Evolutionary conservation across 2,329 filamentous ascomycete genomes (phyloP).

Genomic region (Ophiostoma tasmaniense): DNA sequence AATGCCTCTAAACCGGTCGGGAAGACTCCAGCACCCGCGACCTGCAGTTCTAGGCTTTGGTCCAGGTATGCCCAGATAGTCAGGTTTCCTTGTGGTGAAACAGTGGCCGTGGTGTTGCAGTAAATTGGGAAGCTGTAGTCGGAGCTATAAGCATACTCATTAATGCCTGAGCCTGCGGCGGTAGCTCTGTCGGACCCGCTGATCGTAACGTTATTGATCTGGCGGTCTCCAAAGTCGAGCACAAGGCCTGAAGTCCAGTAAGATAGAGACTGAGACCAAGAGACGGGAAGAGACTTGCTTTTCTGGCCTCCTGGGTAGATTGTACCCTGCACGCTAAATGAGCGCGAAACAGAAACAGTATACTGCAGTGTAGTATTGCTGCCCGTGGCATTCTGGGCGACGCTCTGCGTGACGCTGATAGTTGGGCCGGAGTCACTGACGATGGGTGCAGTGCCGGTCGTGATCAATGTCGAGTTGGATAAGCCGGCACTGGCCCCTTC

Average conservation of each 20-base stretch:
- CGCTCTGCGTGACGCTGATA: conserved; percentile 37
- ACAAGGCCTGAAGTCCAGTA: conserved; percentile 46
- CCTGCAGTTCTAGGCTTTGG: conserved; percentile 34
- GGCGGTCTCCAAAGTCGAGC: conserved; percentile 29
- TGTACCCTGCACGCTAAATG: conserved; percentile 43
- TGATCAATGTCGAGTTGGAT: conserved; percentile 31
- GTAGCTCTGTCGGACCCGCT: conserved; percentile 25
- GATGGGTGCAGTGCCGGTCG: conserved; percentile 33
- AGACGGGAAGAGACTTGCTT: conserved; percentile 22
- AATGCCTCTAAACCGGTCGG: conserved; percentile 55
- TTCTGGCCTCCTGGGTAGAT: conserved; percentile 37
- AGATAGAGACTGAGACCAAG: conserved; percentile 51
- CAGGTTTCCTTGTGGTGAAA: conserved; percentile 36
- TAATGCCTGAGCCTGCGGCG: conserved; percentile 25
- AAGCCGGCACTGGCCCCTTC: conserved; percentile 24
- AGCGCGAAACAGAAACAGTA: conserved; percentile 46
- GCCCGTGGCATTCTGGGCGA: conserved; percentile 40
- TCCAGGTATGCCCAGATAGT: conserved; percentile 36
- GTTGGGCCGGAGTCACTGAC: conserved; percentile 28
- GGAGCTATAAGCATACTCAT: conserved; percentile 25
- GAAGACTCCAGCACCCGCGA: conserved; percentile 37
- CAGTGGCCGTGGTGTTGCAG: conserved; percentile 43
- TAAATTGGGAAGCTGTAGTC: conserved; percentile 53
- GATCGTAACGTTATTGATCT: conserved; percentile 33
- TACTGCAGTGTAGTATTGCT: conserved; percentile 54